A percentile compares a stretch with the other conserved stretches of the same genome.
Conservation (phyloP, 495 filamentous ascomycete species). For the Mycothermus thermophilus region DNA sequence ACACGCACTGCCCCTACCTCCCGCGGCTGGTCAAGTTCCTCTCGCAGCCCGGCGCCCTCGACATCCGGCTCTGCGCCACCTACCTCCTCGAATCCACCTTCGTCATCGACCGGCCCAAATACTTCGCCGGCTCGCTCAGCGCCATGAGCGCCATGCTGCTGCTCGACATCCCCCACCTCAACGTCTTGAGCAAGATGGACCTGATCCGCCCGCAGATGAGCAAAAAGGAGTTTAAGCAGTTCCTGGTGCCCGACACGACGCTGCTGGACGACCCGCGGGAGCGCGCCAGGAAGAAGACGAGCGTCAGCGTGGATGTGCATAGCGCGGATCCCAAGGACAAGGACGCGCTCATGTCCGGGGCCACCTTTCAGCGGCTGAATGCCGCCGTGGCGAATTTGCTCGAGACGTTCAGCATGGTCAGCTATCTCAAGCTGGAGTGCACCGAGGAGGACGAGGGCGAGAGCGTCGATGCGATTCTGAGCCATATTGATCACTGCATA, state of each 20-base stretch:
- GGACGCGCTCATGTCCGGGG: constrained; percentile 60
- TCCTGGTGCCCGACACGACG: constrained; percentile 67
- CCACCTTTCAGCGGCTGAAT: constrained; percentile 65
- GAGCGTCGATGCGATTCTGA: constrained; percentile 78
- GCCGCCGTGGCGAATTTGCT: constrained; percentile 76
- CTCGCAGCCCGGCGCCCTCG: constrained; percentile 61
- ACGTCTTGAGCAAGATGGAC: constrained; percentile 94
- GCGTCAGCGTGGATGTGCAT: constrained; percentile 26
- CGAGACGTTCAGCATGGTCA: constrained; percentile 96
- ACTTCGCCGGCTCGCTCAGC: constrained; percentile 86
- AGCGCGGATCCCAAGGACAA: constrained; percentile 42
- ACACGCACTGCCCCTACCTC: constrained; percentile 89
- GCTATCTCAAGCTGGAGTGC: constrained; percentile 75
- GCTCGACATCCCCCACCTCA: constrained; percentile 90
- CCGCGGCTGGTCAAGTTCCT: constrained; percentile 75
- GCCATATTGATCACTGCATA: constrained; percentile 93
- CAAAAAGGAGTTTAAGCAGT: constrained; percentile 72
- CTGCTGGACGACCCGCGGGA: constrained; percentile 55
- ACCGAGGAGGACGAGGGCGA: constrained; percentile 95
- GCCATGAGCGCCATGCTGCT: constrained; percentile 99
- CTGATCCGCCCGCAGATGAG: constrained; percentile 72
- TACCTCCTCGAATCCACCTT: constrained; percentile 94
- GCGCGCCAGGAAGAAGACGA: constrained; percentile 27
- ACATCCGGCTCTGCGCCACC: constrained; percentile 84
- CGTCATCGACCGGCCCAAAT: constrained; percentile 87